These are phyloP conservation scores for Epichloe coenophiala DNA, from an alignment of 2,329 filamentous ascomycete species.

Conservation along the genomic window DNA sequence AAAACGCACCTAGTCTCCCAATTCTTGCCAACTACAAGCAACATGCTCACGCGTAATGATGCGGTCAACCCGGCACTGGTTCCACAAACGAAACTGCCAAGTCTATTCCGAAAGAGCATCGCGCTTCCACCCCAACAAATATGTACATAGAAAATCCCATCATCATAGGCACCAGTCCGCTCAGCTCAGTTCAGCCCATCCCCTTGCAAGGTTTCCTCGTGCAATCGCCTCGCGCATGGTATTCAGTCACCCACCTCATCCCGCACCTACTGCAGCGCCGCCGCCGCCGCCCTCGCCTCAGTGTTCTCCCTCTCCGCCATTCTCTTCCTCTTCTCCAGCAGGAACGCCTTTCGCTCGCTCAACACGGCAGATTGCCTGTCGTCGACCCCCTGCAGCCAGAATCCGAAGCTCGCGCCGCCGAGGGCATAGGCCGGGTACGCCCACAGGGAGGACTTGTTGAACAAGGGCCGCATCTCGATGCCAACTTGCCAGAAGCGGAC, in stretches of 20 bases:
- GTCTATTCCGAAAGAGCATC: neutral
- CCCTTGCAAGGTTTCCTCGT: neutral
- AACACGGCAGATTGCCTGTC: constrained; percentile 66
- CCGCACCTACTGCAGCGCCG: neutral
- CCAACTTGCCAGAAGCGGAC: constrained; percentile 93
- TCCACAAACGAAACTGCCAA: neutral
- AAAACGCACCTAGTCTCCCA: neutral
- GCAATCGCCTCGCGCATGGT: neutral
- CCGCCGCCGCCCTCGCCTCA: neutral
- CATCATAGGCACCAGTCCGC: no score
- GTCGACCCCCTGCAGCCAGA: constrained; percentile 91
- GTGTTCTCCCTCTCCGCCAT: constrained; percentile 29
- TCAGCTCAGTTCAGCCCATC: neutral
- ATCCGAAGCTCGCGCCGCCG: constrained; percentile 83
- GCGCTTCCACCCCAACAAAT: neutral
- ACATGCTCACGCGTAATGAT: neutral
- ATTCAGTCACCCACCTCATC: neutral
- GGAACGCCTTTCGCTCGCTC: constrained; percentile 59
- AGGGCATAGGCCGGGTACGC: constrained; percentile 82
- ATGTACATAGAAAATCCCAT: neutral
- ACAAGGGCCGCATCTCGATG: constrained; percentile 94
- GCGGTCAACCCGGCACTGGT: neutral
- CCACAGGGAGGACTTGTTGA: constrained; percentile 74
- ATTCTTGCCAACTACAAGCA: no score
- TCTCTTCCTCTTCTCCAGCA: constrained; percentile 82